Conservation (phyloP, 2,329 filamentous ascomycete species). For the Zarea fungicola region DNA sequence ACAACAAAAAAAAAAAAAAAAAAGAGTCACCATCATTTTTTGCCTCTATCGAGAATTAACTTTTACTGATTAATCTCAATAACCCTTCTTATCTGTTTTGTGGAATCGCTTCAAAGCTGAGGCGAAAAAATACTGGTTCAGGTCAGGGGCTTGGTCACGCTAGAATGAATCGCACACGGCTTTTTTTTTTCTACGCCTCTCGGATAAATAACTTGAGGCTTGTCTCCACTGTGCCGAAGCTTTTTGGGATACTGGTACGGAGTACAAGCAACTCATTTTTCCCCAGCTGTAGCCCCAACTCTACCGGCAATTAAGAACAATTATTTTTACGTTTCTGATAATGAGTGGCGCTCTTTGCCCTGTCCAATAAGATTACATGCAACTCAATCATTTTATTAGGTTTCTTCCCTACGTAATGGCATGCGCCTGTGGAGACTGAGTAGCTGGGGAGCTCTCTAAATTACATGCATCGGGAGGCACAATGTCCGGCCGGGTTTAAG, state of each 20-base stretch:
- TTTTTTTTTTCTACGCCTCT: background rate
- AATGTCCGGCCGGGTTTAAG: too few relatives aligned
- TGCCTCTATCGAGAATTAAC: background rate
- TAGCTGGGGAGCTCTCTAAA: too few relatives aligned
- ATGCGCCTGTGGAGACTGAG: too few relatives aligned
- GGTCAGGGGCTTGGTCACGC: background rate
- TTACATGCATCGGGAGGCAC: too few relatives aligned
- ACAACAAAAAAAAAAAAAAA: too few relatives aligned
- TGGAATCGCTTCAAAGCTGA: slow-evolving; percentile 6
- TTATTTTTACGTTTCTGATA: background rate
- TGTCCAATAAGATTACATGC: too few relatives aligned
- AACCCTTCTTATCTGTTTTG: slow-evolving; percentile 2
- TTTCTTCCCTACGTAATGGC: too few relatives aligned
- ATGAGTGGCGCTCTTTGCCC: background rate
- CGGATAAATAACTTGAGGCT: too few relatives aligned
- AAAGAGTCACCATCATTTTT: background rate
- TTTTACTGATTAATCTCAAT: too few relatives aligned
- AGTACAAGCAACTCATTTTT: background rate
- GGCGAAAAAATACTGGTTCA: too few relatives aligned
- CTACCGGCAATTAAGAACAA: background rate
- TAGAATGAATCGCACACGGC: slow-evolving; percentile 3
- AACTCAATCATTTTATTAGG: too few relatives aligned
- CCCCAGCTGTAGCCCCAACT: background rate
- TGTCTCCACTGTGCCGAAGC: background rate
- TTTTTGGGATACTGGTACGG: too few relatives aligned